Percentiles rank a stretch among this genome's conserved stretches.
Conservation (phyloP, 202 grass and related monocot genomes). For the Brachypodium distachyon region DNA sequence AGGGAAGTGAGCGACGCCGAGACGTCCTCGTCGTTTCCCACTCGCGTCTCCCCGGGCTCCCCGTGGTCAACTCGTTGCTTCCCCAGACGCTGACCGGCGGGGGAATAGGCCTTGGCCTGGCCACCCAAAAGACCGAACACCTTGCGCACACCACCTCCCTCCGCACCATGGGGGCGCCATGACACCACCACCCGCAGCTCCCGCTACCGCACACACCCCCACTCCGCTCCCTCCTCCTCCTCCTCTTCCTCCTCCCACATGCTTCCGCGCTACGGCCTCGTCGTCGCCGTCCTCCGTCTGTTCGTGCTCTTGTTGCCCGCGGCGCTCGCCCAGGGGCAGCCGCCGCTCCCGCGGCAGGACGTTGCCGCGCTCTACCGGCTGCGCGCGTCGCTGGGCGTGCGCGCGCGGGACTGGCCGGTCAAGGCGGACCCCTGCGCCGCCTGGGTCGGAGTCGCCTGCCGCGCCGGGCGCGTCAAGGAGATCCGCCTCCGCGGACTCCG, state of each 20-base stretch:
- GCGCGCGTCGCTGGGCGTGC: conserved; percentile 63
- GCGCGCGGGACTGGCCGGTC: conserved; percentile 52
- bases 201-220: background rate
- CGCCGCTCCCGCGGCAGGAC: conserved; percentile 39
- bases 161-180: conserved; percentile 23
- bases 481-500: conserved; percentile 54
- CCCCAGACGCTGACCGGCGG: conserved; percentile 8
- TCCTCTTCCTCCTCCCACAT: background rate
- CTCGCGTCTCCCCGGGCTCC: background rate
- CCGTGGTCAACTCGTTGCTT: conserved; percentile 39
- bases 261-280: conserved; percentile 21
- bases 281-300: background rate
- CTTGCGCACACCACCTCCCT: conserved; percentile 16
- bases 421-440: conserved; percentile 46
- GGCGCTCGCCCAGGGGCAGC: background rate
- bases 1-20: background rate
- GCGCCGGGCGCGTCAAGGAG: conserved; percentile 44
- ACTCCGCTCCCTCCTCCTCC: background rate
- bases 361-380: conserved; percentile 36
- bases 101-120: conserved; percentile 24
- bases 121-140: conserved; percentile 22
- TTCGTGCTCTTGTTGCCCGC: background rate
- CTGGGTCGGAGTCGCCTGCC: conserved; percentile 57
- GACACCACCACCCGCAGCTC: background rate
- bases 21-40: background rate